Conservation (phyloP, 306 rosid species). For the Vicia faba region DNA sequence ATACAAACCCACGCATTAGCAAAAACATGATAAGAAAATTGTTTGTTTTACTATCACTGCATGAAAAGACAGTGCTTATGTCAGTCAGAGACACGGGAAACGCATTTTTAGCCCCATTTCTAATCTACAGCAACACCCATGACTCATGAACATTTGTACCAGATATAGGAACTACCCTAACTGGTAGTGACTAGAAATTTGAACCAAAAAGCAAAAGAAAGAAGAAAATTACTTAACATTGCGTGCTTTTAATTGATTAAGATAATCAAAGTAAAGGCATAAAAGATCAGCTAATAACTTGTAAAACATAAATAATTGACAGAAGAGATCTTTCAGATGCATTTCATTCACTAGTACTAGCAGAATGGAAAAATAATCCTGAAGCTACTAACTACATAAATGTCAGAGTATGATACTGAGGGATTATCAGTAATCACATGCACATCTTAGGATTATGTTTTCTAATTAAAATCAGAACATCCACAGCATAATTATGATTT, state of each 20-base stretch:
- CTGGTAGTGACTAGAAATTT: background rate
- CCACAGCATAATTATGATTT: background rate
- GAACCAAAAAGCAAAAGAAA: background rate
- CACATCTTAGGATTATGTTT: background rate
- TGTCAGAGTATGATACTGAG: background rate
- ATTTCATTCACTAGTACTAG: background rate
- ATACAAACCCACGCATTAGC: conserved; percentile 11
- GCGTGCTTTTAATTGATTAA: background rate
- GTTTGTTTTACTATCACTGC: conserved; percentile 1
- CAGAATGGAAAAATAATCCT: background rate
- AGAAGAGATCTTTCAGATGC: background rate
- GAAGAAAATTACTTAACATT: background rate
- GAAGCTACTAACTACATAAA: background rate
- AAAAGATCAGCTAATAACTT: background rate
- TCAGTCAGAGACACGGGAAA: background rate
- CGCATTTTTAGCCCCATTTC: background rate
- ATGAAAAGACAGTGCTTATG: conserved; percentile 1
- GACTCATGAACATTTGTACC: background rate
- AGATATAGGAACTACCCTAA: background rate
- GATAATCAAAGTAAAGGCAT: background rate
- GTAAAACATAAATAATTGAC: background rate
- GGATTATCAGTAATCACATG: conserved; percentile 22
- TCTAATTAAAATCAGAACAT: no score
- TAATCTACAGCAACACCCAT: no score
- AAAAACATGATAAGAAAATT: background rate